Evolutionary conservation across 257 asterid genomes (phyloP), one percentile per base, ranked within the genome.

Genomic region (Jacaranda copaia): DNA sequence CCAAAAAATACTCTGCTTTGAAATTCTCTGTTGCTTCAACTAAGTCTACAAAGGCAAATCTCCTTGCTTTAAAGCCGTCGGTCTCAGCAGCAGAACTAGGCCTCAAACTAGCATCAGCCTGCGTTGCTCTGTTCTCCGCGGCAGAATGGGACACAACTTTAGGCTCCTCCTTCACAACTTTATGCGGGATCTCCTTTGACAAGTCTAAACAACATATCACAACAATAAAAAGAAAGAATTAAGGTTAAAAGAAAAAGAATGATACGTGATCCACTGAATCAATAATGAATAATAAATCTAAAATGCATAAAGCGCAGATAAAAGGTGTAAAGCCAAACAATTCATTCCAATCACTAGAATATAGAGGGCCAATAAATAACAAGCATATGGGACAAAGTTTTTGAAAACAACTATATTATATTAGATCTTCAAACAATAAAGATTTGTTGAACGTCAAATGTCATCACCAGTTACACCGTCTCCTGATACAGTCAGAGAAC

Each of bases 1-100:
- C 97, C 13, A 91, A 72, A 81, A 88, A 84, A 80, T 88, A 77
- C 6, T 85, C 93, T 4, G 45, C 62, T 63, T 78, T 89, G 87
- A 91, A 91, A 62, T 83, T 60, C 56, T 87, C 89, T 1, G 97
- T 89, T 32, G 97, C 97, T 57, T 79, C 77, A 15, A 84, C 83
- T 67, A 85, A 53, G 4, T 80, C 82, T 0, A 19, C 75, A 3
- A 77, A 75, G 35, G 71, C 18, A 9, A 85, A 85, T 48, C 19
- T 66, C 70, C 74, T 69, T 1, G 89, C 86, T 62, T 75, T 83
- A 45, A 65, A 60, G 12, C 68, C 65, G 53, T 73, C 81, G 51
- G 68, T 36, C 42, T 75, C 83, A 5, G 46, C 79, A 79, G 69
- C 84, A 40, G 55, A 20, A 42, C 18, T 53, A 12, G 68, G 39